Evolutionary conservation across 768 basidiomycete species (phyloP), one percentile per base, ranked within the genome.

Genomic region (Boletus reticulatus): DNA sequence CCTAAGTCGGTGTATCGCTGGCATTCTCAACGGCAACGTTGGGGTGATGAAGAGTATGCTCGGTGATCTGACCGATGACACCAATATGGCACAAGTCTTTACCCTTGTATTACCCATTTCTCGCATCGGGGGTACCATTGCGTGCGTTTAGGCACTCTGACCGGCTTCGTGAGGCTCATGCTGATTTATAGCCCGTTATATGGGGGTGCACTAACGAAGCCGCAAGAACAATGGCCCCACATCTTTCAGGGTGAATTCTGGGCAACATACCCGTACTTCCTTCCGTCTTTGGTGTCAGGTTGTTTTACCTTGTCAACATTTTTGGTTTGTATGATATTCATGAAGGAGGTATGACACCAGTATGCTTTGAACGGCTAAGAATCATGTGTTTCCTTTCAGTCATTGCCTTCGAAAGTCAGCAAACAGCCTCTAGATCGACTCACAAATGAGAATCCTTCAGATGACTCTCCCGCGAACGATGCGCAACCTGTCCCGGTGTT

Each of bases 21-120:
- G 74, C 11, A 20, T 62, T n/a, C 57, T 77, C n/a, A 76, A 76
- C 38, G 76, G 75, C 12, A 76, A 76, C 39, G 10, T 73, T 2
- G 72, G 82, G 8, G 85, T 89, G 29, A 83, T 88, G 78, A 90
- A 88, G 64, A 85, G 83, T 55, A 80, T 83, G 53, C 78, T 88
- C 69, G 86, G 79, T 0, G 85, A 88, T 57, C 70, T 88, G 39
- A 84, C 83, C 78, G 36, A 75, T 36, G 58, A 54, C 20, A 67
- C 60, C 38, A 73, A 67, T 50, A 71, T 69, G 65, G 72, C 77
- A 3, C 68, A 69, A 17, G 77, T 62, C 8, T 73, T 75, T 53
- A 53, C 70, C 16, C 32, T 69, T 17, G 19, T 45, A 14, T 43
- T 53, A 34, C 36, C 43, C 19, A 14, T 34, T 6, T 56, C 56